Evolutionary conservation across 2,329 filamentous ascomycete genomes (phyloP), one percentile per base, ranked within the genome.

Genomic region (Fusarium sp.): DNA sequence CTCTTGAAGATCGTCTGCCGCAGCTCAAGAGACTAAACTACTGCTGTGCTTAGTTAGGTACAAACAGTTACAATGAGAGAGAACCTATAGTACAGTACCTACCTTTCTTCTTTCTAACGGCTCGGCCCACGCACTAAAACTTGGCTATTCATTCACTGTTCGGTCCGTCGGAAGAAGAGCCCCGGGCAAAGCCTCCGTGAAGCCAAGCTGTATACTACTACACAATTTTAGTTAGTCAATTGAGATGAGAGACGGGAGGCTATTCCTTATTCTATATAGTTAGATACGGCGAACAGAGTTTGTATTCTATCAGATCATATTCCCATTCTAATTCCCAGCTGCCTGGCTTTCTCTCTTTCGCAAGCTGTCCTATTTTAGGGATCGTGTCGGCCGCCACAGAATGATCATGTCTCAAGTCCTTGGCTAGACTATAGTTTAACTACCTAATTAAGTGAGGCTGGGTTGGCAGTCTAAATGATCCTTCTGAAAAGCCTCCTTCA

Each of bases 291-390:
- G 14, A 19, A 12, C 30, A 19, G n/a, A 52, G 13, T 11, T 37
- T 37, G 30, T 10, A 23, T 11, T 6, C 37, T 16, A 56, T 57
- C 61, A 57, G n/a, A 58, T 45, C 44, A 45, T 57, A 28, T 43
- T 25, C 4, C 3, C 19, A 28, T 13, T 28, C 28, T 13, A 28
- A 13, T 26, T 51, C 23, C 9, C 49, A 26, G 25, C 23, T 51
- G 23, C 23, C 23, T 51, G 18, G n/a, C 23, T 25, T 7, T 21
- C 26, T 30, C 8, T 25, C n/a, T n/a, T 19, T 64, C 61, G 51
- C 44, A 64, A 64, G 16, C 13, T 28, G 12, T 6, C 44, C 44
- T n/a, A 3, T 37, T 50, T 58, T 23, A 19, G 43, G 10, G 16
- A 51, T 25, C 31, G 13, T 51, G 43, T 28, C 53, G 31, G 31